A percentile compares a stretch with the other conserved stretches of the same genome.
These are phyloP conservation scores for Candida ortonii DNA, from an alignment of 805 yeast species.

Conservation along the genomic window DNA sequence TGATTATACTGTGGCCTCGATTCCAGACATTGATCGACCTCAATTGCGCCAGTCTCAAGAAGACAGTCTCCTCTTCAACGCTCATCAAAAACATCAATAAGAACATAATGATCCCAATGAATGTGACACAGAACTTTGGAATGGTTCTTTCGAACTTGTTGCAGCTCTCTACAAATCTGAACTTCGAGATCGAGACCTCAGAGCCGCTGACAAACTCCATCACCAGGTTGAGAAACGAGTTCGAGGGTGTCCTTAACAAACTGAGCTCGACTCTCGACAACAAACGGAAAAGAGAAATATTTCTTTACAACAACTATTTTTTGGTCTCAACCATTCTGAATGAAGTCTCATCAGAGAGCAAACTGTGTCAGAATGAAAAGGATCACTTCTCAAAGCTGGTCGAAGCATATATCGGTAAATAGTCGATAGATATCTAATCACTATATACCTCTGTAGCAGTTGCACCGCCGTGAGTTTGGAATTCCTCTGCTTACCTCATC, in stretches of 20 bases:
- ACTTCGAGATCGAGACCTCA: constrained; percentile 34
- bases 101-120: constrained; percentile 47
- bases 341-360: constrained; percentile 35
- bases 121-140: constrained; percentile 77
- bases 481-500: no score
- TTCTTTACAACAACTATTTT: constrained; percentile 70
- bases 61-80: constrained; percentile 41
- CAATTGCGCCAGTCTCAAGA: constrained; percentile 71
- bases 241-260: constrained; percentile 74
- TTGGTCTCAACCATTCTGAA: constrained; percentile 55
- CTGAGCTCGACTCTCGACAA: constrained; percentile 47
- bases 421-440: no score
- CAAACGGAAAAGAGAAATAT: constrained; percentile 57
- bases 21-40: constrained; percentile 74
- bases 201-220: constrained; percentile 78
- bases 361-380: constrained; percentile 17
- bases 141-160: constrained; percentile 68
- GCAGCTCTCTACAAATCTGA: constrained; percentile 41
- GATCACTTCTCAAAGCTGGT: constrained; percentile 22
- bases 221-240: constrained; percentile 69
- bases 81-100: constrained; percentile 25
- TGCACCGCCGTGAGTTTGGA: no score
- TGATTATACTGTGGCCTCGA: constrained; percentile 79
- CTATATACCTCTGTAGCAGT: no score
- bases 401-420: constrained; percentile 17